These are phyloP conservation scores for Tillandsia leiboldiana DNA, from an alignment of 176 grass and related monocot species.

Conservation along the genomic window DNA sequence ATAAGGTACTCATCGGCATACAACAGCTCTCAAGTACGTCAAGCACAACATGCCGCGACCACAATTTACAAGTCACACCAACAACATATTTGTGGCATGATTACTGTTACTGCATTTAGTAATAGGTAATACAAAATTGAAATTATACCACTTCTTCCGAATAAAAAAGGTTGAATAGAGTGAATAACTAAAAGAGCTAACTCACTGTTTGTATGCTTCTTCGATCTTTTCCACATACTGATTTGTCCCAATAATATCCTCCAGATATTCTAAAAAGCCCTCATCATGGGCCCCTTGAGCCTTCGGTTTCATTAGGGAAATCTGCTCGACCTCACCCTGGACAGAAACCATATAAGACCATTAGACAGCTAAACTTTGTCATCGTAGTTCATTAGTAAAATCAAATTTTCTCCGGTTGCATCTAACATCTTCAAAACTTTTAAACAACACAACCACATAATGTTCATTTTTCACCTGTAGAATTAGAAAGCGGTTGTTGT, in stretches of 20 bases:
- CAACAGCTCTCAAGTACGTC: neutral
- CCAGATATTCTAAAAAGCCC: slow-evolving; percentile 95
- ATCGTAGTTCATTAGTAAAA: neutral
- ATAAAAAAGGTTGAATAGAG: neutral
- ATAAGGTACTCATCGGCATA: neutral
- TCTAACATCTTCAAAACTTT: neutral
- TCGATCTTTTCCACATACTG: slow-evolving; percentile 95
- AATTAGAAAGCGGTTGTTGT: slow-evolving; percentile 96
- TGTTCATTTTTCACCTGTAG: slow-evolving; percentile 53
- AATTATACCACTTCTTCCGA: neutral
- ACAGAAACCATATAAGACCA: slow-evolving; percentile 10
- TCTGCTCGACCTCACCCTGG: slow-evolving; percentile 98
- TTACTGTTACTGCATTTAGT: neutral
- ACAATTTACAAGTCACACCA: neutral
- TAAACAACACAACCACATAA: neutral
- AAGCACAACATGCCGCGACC: neutral
- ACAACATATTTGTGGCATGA: neutral
- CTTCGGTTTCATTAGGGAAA: slow-evolving; percentile 98
- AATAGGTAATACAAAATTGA: neutral
- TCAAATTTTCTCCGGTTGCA: neutral
- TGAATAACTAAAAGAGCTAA: slow-evolving; percentile 17
- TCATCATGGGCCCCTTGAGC: slow-evolving; percentile 87
- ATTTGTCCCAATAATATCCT: slow-evolving; percentile 93
- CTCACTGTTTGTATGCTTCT: slow-evolving; percentile 87
- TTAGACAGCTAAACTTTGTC: neutral